Percentiles rank a stretch among this genome's conserved stretches.
phyloP scores from a whole-genome alignment of 2,329 filamentous ascomycete species.

The Alternaria gaisen region DNA sequence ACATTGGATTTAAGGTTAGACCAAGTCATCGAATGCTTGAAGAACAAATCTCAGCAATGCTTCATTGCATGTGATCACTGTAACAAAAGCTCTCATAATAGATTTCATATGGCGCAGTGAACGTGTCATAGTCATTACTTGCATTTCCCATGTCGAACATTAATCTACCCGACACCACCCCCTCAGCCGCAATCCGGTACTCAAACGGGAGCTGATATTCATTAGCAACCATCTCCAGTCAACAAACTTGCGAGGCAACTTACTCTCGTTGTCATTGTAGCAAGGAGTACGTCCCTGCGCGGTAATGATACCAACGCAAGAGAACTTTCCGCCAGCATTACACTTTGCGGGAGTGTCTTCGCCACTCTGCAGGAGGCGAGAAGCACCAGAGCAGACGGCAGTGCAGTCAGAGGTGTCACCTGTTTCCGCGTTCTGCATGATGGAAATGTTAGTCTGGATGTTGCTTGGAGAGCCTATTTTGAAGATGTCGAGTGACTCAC shows the following conservation, averaged over 20 bases:
- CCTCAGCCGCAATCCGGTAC: background rate
- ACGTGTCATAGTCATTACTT: background rate
- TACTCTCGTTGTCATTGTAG: conserved; percentile 3
- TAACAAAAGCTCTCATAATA: background rate
- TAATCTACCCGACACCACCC: background rate
- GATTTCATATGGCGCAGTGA: background rate
- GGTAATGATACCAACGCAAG: conserved; percentile 13
- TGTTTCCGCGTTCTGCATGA: background rate
- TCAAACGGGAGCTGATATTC: background rate
- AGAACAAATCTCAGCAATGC: too few relatives aligned
- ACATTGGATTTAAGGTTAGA: too few relatives aligned
- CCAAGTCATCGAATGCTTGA: too few relatives aligned
- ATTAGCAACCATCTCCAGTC: background rate
- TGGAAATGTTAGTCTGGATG: background rate
- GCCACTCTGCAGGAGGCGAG: conserved; percentile 9
- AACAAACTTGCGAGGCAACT: background rate
- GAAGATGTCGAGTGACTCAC: conserved; percentile 7
- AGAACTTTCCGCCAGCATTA: conserved; percentile 19
- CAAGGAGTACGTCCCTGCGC: conserved; percentile 17
- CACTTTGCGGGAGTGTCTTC: conserved; percentile 12
- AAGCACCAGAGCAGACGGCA: conserved; percentile 10
- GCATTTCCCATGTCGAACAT: too few relatives aligned
- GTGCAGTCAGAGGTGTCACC: conserved; percentile 11
- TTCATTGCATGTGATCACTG: too few relatives aligned
- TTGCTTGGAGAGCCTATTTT: background rate